These are phyloP conservation scores for Crucihimalaya himalaica DNA, from an alignment of 345 rosid genomes.

Conservation along the genomic window DNA sequence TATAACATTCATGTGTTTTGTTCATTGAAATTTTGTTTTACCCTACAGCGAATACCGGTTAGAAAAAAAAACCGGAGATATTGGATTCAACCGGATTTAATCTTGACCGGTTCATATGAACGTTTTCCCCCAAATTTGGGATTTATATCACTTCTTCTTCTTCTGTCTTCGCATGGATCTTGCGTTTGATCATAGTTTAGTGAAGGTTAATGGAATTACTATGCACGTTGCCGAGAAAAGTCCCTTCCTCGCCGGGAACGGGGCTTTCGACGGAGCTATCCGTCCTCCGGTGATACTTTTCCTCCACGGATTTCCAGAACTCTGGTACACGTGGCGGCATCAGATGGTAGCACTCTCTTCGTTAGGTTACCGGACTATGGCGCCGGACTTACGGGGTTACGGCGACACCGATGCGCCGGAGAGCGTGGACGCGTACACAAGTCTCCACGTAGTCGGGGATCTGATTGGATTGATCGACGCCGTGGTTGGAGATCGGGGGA, in stretches of 20 bases:
- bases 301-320: constrained; percentile 46
- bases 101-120: constrained; percentile 2
- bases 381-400: constrained; percentile 45
- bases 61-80: too few species aligned
- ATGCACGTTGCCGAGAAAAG: constrained; percentile 76
- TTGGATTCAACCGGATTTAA: not conserved
- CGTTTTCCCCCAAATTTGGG: not conserved
- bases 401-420: constrained; percentile 40
- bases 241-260: not conserved
- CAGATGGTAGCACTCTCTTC: constrained; percentile 36
- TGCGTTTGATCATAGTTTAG: constrained; percentile 29
- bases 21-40: not conserved
- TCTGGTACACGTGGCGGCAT: constrained; percentile 49
- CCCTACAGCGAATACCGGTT: not conserved
- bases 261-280: not conserved
- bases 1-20: constrained; percentile 3
- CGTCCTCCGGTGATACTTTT: constrained; percentile 36
- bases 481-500: constrained; percentile 33
- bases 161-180: constrained; percentile 25
- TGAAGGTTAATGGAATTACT: constrained; percentile 58
- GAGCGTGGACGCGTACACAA: constrained; percentile 32
- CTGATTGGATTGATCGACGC: constrained; percentile 40
- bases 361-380: constrained; percentile 40
- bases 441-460: constrained; percentile 40
- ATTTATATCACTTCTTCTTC: not conserved